Base-by-base conservation (phyloP, 371 early-diverging fungal genomes). In the Actinomortierella wolfii region DNA sequence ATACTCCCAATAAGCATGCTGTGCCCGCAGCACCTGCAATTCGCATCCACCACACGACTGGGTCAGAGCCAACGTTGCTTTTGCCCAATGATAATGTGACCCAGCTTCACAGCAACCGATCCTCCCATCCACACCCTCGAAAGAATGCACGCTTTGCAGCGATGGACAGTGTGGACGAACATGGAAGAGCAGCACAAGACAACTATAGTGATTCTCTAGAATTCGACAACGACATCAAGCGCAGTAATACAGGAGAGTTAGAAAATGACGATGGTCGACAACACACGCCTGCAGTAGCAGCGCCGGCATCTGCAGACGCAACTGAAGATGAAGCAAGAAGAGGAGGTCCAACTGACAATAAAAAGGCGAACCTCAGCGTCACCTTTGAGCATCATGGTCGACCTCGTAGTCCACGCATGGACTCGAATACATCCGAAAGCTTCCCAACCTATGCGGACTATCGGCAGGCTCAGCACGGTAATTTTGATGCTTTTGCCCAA, bases 401-500 rank as follows among this genome's bases (percentile, higher is more conserved):
- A 2, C 73, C 73, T 23, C 51, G 66, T 23, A 62, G 59, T 9
- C 58, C 55, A 20, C 66, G 67, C 8, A 41, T 67, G 1, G 67
- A 71, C 40, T 70, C 71, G 43, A 61, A 58, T 8, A 65, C 50
- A 28, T 71, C 73, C 1, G 14, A 29, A 20, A 58, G 41, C 0
- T 71, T 61, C 56, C 73, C 73, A n/a, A 71, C 73, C 6, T 71
- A 58, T 59, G 66, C 67, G 5, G 67, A 49, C 45, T 71, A 71
- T 47, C 73, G 73, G 1, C 73, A 71, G 42, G 58, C 73, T n/a
- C 73, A 71, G 34, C 61, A 62, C 15, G 66, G 55, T 43, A 65
- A 55, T 46, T 58, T 61, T 55, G 73, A 66, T 20, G 62, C 73
- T 5, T 58, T 71, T 44, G 59, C 73, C 9, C 62, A 66, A 47